These are phyloP conservation scores for Asterochloris erici DNA, from an alignment of 139 green algal genomes.

Conservation along the genomic window DNA sequence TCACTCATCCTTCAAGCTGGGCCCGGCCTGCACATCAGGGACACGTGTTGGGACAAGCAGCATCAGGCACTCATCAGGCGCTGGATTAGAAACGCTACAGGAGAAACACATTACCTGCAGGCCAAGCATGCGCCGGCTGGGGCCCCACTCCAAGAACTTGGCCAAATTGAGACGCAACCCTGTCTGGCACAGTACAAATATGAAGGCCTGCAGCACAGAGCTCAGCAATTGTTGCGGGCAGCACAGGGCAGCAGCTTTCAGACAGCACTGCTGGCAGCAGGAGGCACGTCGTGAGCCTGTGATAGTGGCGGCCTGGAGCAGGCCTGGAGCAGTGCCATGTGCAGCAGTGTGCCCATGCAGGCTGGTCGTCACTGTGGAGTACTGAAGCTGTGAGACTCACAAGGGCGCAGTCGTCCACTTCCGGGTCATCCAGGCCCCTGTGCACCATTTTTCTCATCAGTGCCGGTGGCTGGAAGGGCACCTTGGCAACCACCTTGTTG, in stretches of 20 bases:
- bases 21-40: too few relatives aligned
- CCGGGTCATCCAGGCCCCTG: background rate
- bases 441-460: conserved; percentile 16
- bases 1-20: too few relatives aligned
- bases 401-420: conserved; percentile 15
- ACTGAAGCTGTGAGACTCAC: conserved; percentile 1
- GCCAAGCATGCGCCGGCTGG: conserved; percentile 8
- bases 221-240: background rate
- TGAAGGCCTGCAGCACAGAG: conserved; percentile 14
- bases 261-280: background rate
- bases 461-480: conserved; percentile 19
- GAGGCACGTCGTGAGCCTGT: background rate
- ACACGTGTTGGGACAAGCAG: too few relatives aligned
- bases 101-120: background rate
- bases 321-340: background rate
- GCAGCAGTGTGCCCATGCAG: background rate
- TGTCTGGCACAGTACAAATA: conserved; percentile 22
- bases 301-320: background rate
- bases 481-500: conserved; percentile 17
- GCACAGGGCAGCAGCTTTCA: background rate
- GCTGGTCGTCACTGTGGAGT: background rate
- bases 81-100: too few relatives aligned
- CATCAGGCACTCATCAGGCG: too few relatives aligned
- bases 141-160: conserved; percentile 10
- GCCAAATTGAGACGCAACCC: conserved; percentile 16